Evolutionary conservation across 768 basidiomycete genomes (phyloP), one percentile per base, ranked within the genome.

Genomic region (Tulasnella sp.): DNA sequence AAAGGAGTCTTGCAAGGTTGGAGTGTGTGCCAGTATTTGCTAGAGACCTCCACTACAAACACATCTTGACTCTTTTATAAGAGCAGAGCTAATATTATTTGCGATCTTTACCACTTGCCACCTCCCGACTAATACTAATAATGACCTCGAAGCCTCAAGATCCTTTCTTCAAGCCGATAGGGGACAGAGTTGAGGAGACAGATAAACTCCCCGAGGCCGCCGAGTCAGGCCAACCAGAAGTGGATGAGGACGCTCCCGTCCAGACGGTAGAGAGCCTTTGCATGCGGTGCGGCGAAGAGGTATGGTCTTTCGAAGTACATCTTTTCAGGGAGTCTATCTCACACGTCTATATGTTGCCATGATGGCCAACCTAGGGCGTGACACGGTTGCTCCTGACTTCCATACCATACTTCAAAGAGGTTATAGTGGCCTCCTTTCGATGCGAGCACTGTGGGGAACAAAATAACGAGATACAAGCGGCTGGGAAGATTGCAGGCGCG

Each of bases 391-490:
- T 99, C 82, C 87, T 99, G 74, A 98, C 97, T 0, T 91, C 92
- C 3, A 99, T 99, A 74, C 98, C 98, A 0, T 99, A 92, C 87
- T 99, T 99, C 88, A 88, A 91, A 71, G 95, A 99, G 85, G 92
- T 99, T 75, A 94, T 99, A 81, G 91, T 99, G 80, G 96, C 97
- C 91, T 97, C 95, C 52, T 99, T 99, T 87, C 90, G 93, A 79
- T 99, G 98, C 84, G 95, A 97, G 79, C 92, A 96, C 83, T 99
- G 98, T 83, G 96, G 96, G 12, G 86, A 88, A 81, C 85, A 88
- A 56, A 99, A 99, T 85, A 99, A 97, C 84, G 97, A 99, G 86
- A 92, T 97, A 71, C 96, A 98, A 83, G 91, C 94, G 10, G 98
- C 98, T 0, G 94, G 94, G 8, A 84, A 88, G 75, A 96, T 97